Percentiles rank a stretch among this genome's conserved stretches.
phyloP scores from a whole-genome alignment of 257 asterid genomes.

The Haberlea rhodopensis region DNA sequence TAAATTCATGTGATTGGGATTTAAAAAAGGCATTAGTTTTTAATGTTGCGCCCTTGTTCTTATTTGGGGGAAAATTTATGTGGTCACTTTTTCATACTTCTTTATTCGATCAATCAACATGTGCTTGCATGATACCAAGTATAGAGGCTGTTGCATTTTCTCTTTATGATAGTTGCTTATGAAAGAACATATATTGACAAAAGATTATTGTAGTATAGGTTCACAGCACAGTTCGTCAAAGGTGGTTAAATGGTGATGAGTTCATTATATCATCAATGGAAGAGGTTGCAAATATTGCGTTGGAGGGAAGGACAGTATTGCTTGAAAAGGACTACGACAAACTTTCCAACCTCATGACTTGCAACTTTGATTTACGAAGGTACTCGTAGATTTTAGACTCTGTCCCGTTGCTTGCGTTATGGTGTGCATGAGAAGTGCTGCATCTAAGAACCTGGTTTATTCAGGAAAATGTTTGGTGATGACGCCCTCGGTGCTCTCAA shows the following conservation, averaged over 20 bases:
- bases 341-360: slow-evolving; percentile 79
- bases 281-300: slow-evolving; percentile 77
- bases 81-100: neutral
- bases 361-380: slow-evolving; percentile 78
- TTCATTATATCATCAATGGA: slow-evolving; percentile 76
- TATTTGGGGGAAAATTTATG: too few species aligned
- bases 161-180: neutral
- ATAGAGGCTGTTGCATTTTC: too few species aligned
- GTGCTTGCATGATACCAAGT: too few species aligned
- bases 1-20: neutral
- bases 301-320: slow-evolving; percentile 67
- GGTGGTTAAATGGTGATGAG: slow-evolving; percentile 86
- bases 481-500: slow-evolving; percentile 78
- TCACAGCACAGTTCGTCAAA: slow-evolving; percentile 80
- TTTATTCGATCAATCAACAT: too few species aligned
- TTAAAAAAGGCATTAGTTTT: neutral
- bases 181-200: neutral
- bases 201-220: slow-evolving; percentile 49
- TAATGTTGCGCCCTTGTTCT: too few species aligned
- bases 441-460: neutral
- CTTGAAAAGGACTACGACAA: slow-evolving; percentile 58
- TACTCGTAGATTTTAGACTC: neutral
- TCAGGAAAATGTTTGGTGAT: slow-evolving; percentile 85
- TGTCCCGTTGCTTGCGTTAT: neutral
- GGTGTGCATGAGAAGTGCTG: neutral